Conservation (phyloP, 148 eudicot genomes). For the Beta vulgaris region DNA sequence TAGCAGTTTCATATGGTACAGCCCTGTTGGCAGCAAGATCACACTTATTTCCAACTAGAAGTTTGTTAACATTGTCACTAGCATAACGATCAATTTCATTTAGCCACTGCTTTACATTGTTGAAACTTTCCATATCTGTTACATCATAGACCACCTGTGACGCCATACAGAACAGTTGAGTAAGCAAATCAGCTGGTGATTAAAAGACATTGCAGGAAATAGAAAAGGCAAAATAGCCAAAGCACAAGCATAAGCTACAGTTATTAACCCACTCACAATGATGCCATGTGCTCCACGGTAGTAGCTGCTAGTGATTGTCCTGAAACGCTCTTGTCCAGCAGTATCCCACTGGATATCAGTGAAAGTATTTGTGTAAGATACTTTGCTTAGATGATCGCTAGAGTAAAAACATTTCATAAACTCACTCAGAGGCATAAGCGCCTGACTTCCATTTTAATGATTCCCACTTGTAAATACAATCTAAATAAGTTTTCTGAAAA, state of each 20-base stretch:
- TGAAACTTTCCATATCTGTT: constrained; percentile 72
- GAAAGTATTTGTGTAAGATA: constrained; percentile 5
- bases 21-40: constrained; percentile 67
- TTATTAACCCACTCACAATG: constrained; percentile 35
- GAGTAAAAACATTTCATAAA: not conserved
- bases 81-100: constrained; percentile 77
- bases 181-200: constrained; percentile 20
- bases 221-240: not conserved
- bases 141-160: constrained; percentile 79
- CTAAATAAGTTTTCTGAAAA: not conserved
- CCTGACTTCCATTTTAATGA: not conserved
- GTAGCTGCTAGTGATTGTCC: constrained; percentile 53
- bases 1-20: constrained; percentile 60
- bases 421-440: not conserved
- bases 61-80: constrained; percentile 70
- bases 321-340: constrained; percentile 57
- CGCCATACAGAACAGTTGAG: not conserved
- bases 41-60: constrained; percentile 74
- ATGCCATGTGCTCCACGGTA: constrained; percentile 59
- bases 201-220: not conserved
- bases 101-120: constrained; percentile 74
- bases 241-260: not conserved
- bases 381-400: not conserved
- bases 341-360: constrained; percentile 43
- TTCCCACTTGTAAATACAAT: not conserved